Evolutionary conservation across 345 rosid genomes (phyloP).

Genomic region (Arabis hirsuta): DNA sequence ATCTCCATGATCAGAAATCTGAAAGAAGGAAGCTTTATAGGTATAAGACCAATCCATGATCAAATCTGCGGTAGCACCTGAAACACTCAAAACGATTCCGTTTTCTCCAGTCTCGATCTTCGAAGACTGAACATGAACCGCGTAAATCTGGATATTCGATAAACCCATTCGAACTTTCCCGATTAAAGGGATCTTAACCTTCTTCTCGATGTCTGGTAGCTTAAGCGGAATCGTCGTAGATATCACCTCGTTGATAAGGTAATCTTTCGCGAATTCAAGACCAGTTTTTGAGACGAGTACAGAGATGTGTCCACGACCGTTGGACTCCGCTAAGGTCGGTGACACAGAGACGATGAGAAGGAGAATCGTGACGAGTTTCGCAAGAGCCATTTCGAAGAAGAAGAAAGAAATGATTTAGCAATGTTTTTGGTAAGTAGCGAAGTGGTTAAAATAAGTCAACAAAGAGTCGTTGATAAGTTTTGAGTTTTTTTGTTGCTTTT

Average conservation of each 20-base stretch:
- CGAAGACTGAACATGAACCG: conserved; percentile 54
- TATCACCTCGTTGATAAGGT: conserved; percentile 55
- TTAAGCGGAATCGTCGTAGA: conserved; percentile 67
- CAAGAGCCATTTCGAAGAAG: conserved; percentile 38
- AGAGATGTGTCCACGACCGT: conserved; percentile 55
- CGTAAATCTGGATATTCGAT: conserved; percentile 52
- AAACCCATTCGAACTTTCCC: conserved; percentile 65
- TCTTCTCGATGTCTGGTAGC: conserved; percentile 56
- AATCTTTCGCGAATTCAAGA: conserved; percentile 65
- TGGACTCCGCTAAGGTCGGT: conserved; percentile 48
- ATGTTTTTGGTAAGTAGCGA: conserved; percentile 10
- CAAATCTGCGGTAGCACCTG: conserved; percentile 65
- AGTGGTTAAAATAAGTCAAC: conserved; percentile 15
- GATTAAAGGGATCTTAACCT: conserved; percentile 60
- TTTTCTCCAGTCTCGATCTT: conserved; percentile 51
- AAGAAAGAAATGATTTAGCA: conserved; percentile 3
- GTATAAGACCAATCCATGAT: conserved; percentile 78
- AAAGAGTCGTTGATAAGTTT: conserved; percentile 16
- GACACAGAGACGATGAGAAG: conserved; percentile 41
- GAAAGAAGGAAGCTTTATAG: conserved; percentile 57
- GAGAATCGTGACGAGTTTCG: conserved; percentile 31
- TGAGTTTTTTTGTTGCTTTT: conserved; percentile 29
- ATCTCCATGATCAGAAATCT: conserved; percentile 64
- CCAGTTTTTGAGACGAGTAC: conserved; percentile 56
- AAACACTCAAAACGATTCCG: conserved; percentile 57